A percentile compares a stretch with the other conserved stretches of the same genome.
These are phyloP conservation scores for Mallotus repandus DNA, from an alignment of 441 rosid genomes.

Conservation along the genomic window DNA sequence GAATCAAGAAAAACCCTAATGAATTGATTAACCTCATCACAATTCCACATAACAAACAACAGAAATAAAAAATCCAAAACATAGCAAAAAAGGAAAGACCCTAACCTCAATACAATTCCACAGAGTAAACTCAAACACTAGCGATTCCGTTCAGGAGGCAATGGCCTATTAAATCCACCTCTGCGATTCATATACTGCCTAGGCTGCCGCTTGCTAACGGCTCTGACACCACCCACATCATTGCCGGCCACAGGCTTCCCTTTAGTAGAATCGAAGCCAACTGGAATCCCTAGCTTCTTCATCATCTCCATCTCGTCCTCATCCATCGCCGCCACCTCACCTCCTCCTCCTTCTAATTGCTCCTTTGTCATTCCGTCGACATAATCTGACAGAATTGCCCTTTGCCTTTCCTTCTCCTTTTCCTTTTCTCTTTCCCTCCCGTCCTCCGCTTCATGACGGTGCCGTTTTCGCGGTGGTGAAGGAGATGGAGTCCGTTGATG, in stretches of 20 bases:
- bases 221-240: slow-evolving; percentile 67
- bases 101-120: no score
- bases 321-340: slow-evolving; percentile 13
- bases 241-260: slow-evolving; percentile 88
- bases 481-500: slow-evolving; percentile 62
- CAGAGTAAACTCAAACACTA: slow-evolving; percentile 19
- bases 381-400: slow-evolving; percentile 48
- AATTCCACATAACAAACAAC: no score
- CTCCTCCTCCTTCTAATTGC: slow-evolving; percentile 27
- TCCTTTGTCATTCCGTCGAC: not conserved
- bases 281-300: slow-evolving; percentile 89
- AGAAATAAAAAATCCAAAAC: no score
- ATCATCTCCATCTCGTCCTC: slow-evolving; percentile 87
- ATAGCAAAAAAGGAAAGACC: no score
- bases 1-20: no score
- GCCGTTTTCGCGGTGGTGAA: slow-evolving; percentile 66
- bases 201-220: no score
- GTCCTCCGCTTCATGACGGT: slow-evolving; percentile 46
- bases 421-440: slow-evolving; percentile 30
- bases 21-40: no score
- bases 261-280: slow-evolving; percentile 85
- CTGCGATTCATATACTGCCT: slow-evolving; percentile 62
- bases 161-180: slow-evolving; percentile 89
- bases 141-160: slow-evolving; percentile 77
- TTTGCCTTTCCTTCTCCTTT: slow-evolving; percentile 37